phyloP scores from a whole-genome alignment of 345 rosid species.

The Triadica sebifera region DNA sequence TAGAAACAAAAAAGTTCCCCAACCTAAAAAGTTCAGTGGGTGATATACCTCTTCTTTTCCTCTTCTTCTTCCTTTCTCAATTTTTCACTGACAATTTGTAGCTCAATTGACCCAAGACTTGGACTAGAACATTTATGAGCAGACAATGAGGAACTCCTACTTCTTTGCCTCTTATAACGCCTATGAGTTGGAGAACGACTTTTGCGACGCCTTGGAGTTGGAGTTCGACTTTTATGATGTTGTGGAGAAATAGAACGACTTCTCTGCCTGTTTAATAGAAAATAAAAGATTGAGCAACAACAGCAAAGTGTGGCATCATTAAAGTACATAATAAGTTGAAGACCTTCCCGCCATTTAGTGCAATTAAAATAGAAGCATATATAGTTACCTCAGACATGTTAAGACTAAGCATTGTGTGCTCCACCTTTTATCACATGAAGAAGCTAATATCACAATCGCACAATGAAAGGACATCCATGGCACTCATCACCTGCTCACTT shows the following conservation, averaged over 20 bases:
- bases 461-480: slow-evolving; percentile 72
- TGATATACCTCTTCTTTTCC: slow-evolving; percentile 80
- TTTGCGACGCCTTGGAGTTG: slow-evolving; percentile 54
- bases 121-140: slow-evolving; percentile 53
- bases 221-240: slow-evolving; percentile 63
- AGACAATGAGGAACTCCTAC: slow-evolving; percentile 70
- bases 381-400: slow-evolving; percentile 95
- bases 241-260: slow-evolving; percentile 80
- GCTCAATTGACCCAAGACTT: slow-evolving; percentile 63
- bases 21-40: slow-evolving; percentile 4
- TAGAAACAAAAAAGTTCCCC: neutral
- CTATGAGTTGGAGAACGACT: slow-evolving; percentile 74
- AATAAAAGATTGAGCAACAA: slow-evolving; percentile 44
- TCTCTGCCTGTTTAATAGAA: slow-evolving; percentile 65
- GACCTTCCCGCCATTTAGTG: slow-evolving; percentile 39
- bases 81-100: slow-evolving; percentile 59
- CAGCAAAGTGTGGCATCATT: slow-evolving; percentile 22
- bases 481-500: slow-evolving; percentile 83
- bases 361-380: slow-evolving; percentile 46
- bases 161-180: slow-evolving; percentile 73
- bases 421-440: slow-evolving; percentile 95
- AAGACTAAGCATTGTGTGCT: slow-evolving; percentile 64
- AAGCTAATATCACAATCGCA: slow-evolving; percentile 80
- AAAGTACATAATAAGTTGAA: slow-evolving; percentile 25
- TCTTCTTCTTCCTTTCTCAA: slow-evolving; percentile 74